Percentiles rank a stretch among this genome's conserved stretches.
These are phyloP conservation scores for Beauveria australis DNA, from an alignment of 2,329 filamentous ascomycete genomes.

Conservation along the genomic window DNA sequence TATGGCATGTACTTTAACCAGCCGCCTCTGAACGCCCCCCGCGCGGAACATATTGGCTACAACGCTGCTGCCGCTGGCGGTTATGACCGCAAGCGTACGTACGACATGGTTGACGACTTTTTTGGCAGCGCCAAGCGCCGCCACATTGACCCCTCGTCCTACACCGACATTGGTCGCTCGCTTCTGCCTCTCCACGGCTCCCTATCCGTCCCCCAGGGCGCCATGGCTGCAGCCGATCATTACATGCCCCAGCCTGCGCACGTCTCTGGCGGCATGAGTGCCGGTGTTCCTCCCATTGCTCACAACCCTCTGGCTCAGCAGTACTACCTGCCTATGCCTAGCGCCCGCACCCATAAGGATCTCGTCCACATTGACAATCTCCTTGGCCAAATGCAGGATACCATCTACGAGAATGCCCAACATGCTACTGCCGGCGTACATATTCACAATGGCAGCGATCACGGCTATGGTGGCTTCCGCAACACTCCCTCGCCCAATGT, in stretches of 20 bases:
- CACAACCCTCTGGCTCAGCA: constrained; percentile 58
- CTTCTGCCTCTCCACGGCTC: constrained; percentile 73
- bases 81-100: constrained; percentile 74
- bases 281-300: constrained; percentile 49
- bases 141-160: constrained; percentile 81
- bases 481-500: constrained; percentile 46
- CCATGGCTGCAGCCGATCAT: constrained; percentile 38
- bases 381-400: constrained; percentile 90
- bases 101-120: constrained; percentile 86
- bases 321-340: constrained; percentile 78
- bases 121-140: constrained; percentile 89
- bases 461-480: constrained; percentile 50
- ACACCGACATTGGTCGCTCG: constrained; percentile 82
- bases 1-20: constrained; percentile 75
- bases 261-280: constrained; percentile 41
- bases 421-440: constrained; percentile 74
- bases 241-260: constrained; percentile 40
- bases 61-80: constrained; percentile 39
- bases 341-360: constrained; percentile 87
- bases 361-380: constrained; percentile 90
- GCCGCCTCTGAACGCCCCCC: constrained; percentile 46
- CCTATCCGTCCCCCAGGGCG: constrained; percentile 51
- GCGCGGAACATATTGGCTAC: constrained; percentile 57
- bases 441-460: constrained; percentile 57
- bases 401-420: constrained; percentile 87